These are phyloP conservation scores for Trametes punicea DNA, from an alignment of 768 basidiomycete genomes.

Conservation along the genomic window DNA sequence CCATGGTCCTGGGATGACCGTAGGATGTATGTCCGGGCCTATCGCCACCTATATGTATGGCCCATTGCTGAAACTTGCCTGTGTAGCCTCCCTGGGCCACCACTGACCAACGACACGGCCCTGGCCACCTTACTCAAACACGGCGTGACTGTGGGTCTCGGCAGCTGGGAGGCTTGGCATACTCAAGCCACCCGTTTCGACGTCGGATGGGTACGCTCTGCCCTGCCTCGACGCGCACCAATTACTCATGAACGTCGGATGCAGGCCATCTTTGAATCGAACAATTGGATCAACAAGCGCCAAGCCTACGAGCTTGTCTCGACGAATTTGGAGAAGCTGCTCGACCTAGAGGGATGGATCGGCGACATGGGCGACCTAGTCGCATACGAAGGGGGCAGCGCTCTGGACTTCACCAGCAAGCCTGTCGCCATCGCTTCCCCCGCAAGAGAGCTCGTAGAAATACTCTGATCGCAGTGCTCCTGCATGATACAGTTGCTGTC, in stretches of 20 bases:
- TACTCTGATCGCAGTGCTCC: slow-evolving; percentile 21
- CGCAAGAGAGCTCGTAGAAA: slow-evolving; percentile 27
- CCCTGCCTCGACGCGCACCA: background rate
- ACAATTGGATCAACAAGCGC: slow-evolving; percentile 35
- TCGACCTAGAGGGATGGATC: slow-evolving; percentile 40
- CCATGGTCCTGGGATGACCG: slow-evolving; percentile 61
- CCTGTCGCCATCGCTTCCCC: slow-evolving; percentile 30
- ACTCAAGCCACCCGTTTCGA: slow-evolving; percentile 37
- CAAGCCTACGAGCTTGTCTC: slow-evolving; percentile 38
- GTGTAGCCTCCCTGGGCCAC: slow-evolving; percentile 62
- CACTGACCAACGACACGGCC: slow-evolving; percentile 54
- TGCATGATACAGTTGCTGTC: background rate
- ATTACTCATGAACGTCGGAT: background rate
- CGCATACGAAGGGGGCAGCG: slow-evolving; percentile 30
- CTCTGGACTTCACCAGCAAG: slow-evolving; percentile 31
- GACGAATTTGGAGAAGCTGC: slow-evolving; percentile 41
- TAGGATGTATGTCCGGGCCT: slow-evolving; percentile 47
- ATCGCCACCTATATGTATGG: background rate
- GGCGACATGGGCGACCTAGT: slow-evolving; percentile 33
- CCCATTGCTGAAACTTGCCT: background rate
- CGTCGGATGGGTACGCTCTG: slow-evolving; percentile 35
- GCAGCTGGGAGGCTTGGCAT: slow-evolving; percentile 36
- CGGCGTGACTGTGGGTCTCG: slow-evolving; percentile 63
- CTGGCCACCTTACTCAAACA: slow-evolving; percentile 51
- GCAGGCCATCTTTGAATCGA: slow-evolving; percentile 40